Base-by-base conservation (phyloP, 306 rosid species). In the Prinsepia uniflora region DNA sequence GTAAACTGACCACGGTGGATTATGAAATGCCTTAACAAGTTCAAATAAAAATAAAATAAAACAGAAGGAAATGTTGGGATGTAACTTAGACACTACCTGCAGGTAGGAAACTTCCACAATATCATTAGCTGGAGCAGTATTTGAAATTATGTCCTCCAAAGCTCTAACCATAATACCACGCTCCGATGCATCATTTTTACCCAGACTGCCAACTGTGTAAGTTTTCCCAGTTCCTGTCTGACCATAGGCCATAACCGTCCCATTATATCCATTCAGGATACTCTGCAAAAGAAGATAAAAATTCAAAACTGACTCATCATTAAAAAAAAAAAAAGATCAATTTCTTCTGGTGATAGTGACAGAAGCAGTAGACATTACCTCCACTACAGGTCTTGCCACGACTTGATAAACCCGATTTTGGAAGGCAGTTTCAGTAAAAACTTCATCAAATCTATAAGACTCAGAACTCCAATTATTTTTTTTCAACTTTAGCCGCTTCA, bases 191-290 rank as follows among this genome's bases (percentile, higher is more conserved):
- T 88, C 93, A 36, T 83, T 85, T 62, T 73, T 77, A 43, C 93
- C 93, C 77, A 88, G 61, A 52, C 76, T 83, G 60, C 90, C 90
- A 64, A 88, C 78, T 41, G 93, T 88, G 82, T 88, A 85, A 56
- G 93, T 88, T 77, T 88, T 88, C 20, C 93, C 93, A 0, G 88
- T 88, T 24, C 90, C 93, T n/a, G 93, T 88, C 80, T 88, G 93
- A 61, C 93, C 93, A 55, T 88, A 88, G 69, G 90, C 93, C 93
- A 88, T 88, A 66, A 88, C 81, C 41, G 93, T 88, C 77, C 93
- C 93, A 60, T 85, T 88, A 79, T 77, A 83, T 81, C 93, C 93
- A 70, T 68, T 88, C 80, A 88, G 74, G 22, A 88, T 88, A 80
- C 88, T 83, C 93, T 88, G 88, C 90, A 50, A 36, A 68, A 80